A percentile compares a stretch with the other conserved stretches of the same genome.
Conservation (phyloP, 2,329 filamentous ascomycete genomes). For the Aphanoascus verrucosus region DNA sequence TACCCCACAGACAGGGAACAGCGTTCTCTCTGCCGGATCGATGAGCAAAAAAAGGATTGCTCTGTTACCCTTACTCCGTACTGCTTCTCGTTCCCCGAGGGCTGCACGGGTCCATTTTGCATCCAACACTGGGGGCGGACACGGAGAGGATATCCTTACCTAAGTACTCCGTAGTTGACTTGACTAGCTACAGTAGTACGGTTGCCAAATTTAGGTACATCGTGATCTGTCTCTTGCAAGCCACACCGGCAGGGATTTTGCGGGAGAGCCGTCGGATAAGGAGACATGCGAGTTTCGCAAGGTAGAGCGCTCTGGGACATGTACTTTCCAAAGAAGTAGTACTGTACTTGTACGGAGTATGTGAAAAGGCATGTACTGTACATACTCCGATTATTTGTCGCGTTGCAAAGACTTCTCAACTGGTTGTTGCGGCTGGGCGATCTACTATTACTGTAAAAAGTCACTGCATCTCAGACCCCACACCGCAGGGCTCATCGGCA, state of each 20-base stretch:
- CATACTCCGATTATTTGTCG: no score
- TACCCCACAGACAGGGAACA: neutral
- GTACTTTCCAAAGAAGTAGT: neutral
- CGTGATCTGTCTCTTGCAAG: constrained; percentile 5
- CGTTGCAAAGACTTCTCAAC: no score
- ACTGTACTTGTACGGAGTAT: no score
- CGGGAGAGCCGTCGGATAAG: neutral
- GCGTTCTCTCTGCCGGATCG: neutral
- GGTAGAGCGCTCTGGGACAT: neutral
- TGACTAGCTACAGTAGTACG: no score
- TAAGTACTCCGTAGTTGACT: no score
- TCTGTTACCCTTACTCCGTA: neutral
- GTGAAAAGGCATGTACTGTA: neutral
- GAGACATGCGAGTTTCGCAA: neutral
- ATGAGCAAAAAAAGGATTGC: neutral
- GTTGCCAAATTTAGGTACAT: constrained; percentile 3
- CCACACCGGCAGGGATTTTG: constrained; percentile 8
- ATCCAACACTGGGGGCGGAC: neutral
- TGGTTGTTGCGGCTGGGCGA: no score
- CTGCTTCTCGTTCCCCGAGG: neutral
- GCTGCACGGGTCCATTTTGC: neutral
- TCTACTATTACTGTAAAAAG: no score
- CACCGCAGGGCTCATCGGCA: no score
- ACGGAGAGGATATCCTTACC: no score
- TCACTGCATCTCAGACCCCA: no score